Conservation (phyloP, 2,329 filamentous ascomycete genomes). For the Penicillium sp. region DNA sequence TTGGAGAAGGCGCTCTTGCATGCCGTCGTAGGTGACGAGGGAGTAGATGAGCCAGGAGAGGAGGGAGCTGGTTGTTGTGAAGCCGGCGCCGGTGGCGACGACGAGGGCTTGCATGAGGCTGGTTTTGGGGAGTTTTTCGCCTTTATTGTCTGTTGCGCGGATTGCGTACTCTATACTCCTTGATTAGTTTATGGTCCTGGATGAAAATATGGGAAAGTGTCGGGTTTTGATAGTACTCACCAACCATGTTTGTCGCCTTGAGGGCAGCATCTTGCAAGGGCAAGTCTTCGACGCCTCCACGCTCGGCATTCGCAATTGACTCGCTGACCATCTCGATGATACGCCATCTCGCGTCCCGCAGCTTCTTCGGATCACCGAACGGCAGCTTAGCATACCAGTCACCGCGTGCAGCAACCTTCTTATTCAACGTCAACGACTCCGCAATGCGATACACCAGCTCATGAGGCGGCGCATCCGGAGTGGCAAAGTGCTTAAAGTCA, state of each 20-base stretch:
- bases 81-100: slow-evolving; percentile 60
- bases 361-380: slow-evolving; percentile 57
- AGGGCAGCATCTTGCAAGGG: slow-evolving; percentile 23
- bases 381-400: slow-evolving; percentile 60
- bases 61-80: slow-evolving; percentile 61
- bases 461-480: slow-evolving; percentile 50
- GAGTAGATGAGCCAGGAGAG: slow-evolving; percentile 61
- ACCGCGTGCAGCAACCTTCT: slow-evolving; percentile 57
- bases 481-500: slow-evolving; percentile 49
- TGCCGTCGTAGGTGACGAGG: slow-evolving; percentile 55
- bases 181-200: not conserved
- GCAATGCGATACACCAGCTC: slow-evolving; percentile 56
- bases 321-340: slow-evolving; percentile 22
- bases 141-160: slow-evolving; percentile 52
- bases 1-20: slow-evolving; percentile 60
- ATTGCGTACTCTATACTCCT: slow-evolving; percentile 44
- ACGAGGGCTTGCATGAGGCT: slow-evolving; percentile 44
- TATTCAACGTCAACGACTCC: slow-evolving; percentile 57
- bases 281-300: slow-evolving; percentile 20
- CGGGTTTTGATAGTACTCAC: slow-evolving; percentile 8
- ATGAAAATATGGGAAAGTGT: no score
- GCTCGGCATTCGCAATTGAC: slow-evolving; percentile 20
- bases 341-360: slow-evolving; percentile 30
- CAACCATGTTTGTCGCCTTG: slow-evolving; percentile 22
- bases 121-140: slow-evolving; percentile 22